These are phyloP conservation scores for Phytopythium ostracodes DNA, from an alignment of 352 stramenopile species.

Conservation along the genomic window DNA sequence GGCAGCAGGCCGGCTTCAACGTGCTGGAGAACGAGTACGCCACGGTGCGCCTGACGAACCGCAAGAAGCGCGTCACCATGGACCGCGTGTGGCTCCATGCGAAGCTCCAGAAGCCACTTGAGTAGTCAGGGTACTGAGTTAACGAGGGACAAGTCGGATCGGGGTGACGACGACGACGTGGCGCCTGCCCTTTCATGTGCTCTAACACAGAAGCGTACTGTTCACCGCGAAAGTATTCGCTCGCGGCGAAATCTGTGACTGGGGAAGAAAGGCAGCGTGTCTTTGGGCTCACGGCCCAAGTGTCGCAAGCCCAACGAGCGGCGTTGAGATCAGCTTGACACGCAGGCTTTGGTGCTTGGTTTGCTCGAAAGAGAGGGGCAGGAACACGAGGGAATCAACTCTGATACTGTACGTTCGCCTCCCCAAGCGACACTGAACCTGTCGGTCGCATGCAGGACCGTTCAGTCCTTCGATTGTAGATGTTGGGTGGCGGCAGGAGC, in stretches of 20 bases:
- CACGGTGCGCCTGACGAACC: slow-evolving; percentile 71
- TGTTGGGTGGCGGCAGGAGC: slow-evolving; percentile 2
- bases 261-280: neutral
- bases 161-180: slow-evolving; percentile 3
- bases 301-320: slow-evolving; percentile 1
- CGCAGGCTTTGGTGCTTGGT: slow-evolving; percentile 8
- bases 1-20: slow-evolving; percentile 32
- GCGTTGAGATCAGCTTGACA: slow-evolving; percentile 3
- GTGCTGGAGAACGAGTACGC: slow-evolving; percentile 69
- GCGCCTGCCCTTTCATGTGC: neutral
- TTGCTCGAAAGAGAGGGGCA: neutral
- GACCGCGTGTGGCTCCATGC: slow-evolving; percentile 79
- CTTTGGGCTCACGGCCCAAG: slow-evolving; percentile 7
- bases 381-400: neutral
- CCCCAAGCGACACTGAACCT: slow-evolving; percentile 1
- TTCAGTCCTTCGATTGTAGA: neutral
- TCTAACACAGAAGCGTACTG: neutral
- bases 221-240: neutral
- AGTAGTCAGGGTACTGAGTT: neutral
- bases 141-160: neutral
- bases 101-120: slow-evolving; percentile 51
- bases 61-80: slow-evolving; percentile 66
- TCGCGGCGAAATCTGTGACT: neutral
- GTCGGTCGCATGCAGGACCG: neutral
- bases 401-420: neutral